phyloP scores from a whole-genome alignment of 2,329 filamentous ascomycete genomes.

The Exophiala aquamarina region DNA sequence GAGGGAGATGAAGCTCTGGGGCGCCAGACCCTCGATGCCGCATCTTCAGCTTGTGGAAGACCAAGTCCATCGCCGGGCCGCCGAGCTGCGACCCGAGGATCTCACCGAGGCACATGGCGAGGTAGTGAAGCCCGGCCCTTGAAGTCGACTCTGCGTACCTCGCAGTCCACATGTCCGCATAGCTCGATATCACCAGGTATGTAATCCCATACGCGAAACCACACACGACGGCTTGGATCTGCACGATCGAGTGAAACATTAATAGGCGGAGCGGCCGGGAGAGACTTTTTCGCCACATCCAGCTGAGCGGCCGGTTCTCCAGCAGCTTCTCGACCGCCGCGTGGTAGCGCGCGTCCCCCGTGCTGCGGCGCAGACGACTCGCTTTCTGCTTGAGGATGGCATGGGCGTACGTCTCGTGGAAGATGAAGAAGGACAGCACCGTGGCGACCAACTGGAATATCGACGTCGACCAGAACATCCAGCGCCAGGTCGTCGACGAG shows the following conservation, averaged over 20 bases:
- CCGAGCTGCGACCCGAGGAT: constrained; percentile 48
- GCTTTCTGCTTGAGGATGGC: constrained; percentile 40
- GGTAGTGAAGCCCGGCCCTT: constrained; percentile 57
- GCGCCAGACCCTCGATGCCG: constrained; percentile 8
- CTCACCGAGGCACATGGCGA: constrained; percentile 57
- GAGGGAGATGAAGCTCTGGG: constrained; percentile 56
- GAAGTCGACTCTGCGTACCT: constrained; percentile 51
- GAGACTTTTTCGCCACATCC: not conserved
- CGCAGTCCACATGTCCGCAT: constrained; percentile 51
- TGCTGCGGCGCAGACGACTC: not conserved
- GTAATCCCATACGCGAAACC: constrained; percentile 44
- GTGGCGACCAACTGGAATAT: constrained; percentile 60
- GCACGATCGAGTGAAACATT: constrained; percentile 54
- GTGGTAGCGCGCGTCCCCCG: constrained; percentile 2
- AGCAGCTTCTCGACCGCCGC: not conserved
- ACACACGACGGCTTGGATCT: constrained; percentile 48
- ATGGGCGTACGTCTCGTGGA: constrained; percentile 61
- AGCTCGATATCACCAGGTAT: constrained; percentile 59
- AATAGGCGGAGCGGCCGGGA: constrained; percentile 37
- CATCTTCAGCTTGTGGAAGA: constrained; percentile 29
- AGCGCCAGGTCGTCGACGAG: constrained; percentile 31
- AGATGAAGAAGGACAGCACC: constrained; percentile 55
- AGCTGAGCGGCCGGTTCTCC: not conserved
- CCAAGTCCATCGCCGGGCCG: constrained; percentile 40
- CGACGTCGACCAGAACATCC: constrained; percentile 53